These are phyloP conservation scores for Adenanthera pavonina DNA, from an alignment of 306 rosid genomes.

Conservation along the genomic window DNA sequence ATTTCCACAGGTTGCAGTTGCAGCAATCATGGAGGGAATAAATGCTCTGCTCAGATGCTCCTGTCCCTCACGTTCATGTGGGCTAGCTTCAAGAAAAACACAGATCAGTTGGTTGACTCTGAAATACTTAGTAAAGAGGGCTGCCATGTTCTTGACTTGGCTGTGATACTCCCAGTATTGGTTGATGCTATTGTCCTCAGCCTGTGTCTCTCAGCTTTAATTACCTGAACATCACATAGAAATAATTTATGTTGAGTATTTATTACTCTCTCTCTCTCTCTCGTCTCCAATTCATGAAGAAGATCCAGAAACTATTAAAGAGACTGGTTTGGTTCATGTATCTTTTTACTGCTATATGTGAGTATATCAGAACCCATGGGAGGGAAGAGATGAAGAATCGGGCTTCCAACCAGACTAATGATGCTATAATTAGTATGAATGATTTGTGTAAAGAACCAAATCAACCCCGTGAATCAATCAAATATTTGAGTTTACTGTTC, in stretches of 20 bases:
- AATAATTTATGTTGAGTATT: constrained; percentile 11
- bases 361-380: neutral
- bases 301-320: neutral
- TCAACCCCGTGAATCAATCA: constrained; percentile 17
- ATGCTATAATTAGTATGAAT: constrained; percentile 3
- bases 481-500: constrained; percentile 18
- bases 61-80: constrained; percentile 58
- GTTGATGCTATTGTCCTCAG: constrained; percentile 53
- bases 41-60: constrained; percentile 35
- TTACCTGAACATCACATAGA: constrained; percentile 51
- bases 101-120: constrained; percentile 65
- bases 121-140: constrained; percentile 83
- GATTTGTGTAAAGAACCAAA: constrained; percentile 28
- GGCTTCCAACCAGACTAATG: neutral
- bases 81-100: constrained; percentile 33
- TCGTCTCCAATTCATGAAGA: constrained; percentile 15
- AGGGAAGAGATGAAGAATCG: constrained; percentile 19
- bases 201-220: constrained; percentile 59
- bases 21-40: constrained; percentile 36
- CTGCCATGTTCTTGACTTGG: constrained; percentile 85
- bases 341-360: neutral
- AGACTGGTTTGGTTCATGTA: constrained; percentile 6
- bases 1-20: constrained; percentile 46
- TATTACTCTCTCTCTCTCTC: neutral
- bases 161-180: constrained; percentile 47